Conservation (phyloP, 768 basidiomycete species). For the Tulasnella sp. region DNA sequence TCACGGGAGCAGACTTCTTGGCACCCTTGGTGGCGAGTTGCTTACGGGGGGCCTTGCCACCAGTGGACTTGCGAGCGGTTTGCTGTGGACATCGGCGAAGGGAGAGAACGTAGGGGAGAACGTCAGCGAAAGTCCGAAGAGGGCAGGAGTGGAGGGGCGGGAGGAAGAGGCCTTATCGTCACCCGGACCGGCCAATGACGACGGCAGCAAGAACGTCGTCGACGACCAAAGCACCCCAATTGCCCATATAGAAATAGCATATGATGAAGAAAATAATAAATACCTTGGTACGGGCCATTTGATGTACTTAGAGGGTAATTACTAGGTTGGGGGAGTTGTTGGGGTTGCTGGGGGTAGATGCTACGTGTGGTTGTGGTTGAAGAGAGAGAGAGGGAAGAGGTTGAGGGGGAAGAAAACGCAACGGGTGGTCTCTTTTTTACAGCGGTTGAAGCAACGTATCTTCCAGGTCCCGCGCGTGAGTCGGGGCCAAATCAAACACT, state of each 20-base stretch:
- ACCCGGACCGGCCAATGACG: slow-evolving; percentile 14
- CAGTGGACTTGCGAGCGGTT: slow-evolving; percentile 32
- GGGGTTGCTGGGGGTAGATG: neutral
- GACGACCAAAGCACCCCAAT: neutral
- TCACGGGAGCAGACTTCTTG: slow-evolving; percentile 41
- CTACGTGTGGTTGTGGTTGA: slow-evolving; percentile 23
- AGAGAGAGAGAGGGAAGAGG: slow-evolving; percentile 13
- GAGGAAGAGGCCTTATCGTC: slow-evolving; percentile 2
- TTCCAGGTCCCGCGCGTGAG: slow-evolving; percentile 14
- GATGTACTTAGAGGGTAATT: slow-evolving; percentile 12
- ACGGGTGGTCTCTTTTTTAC: slow-evolving; percentile 4
- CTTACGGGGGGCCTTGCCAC: slow-evolving; percentile 38
- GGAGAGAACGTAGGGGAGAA: neutral
- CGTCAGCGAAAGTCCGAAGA: slow-evolving; percentile 14
- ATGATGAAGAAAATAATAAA: neutral
- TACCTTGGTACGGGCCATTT: slow-evolving; percentile 32
- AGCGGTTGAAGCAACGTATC: slow-evolving; percentile 17
- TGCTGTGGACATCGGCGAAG: slow-evolving; percentile 21
- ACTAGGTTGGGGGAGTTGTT: slow-evolving; percentile 19
- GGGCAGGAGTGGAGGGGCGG: slow-evolving; percentile 23
- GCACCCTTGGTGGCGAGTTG: slow-evolving; percentile 50
- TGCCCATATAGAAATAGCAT: neutral
- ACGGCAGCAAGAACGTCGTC: neutral
- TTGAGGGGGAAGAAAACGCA: neutral
- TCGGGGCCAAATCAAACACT: slow-evolving; percentile 15